Evolutionary conservation across 768 basidiomycete genomes (phyloP), one percentile per base, ranked within the genome.

Genomic region (Pulveroboletus frians): DNA sequence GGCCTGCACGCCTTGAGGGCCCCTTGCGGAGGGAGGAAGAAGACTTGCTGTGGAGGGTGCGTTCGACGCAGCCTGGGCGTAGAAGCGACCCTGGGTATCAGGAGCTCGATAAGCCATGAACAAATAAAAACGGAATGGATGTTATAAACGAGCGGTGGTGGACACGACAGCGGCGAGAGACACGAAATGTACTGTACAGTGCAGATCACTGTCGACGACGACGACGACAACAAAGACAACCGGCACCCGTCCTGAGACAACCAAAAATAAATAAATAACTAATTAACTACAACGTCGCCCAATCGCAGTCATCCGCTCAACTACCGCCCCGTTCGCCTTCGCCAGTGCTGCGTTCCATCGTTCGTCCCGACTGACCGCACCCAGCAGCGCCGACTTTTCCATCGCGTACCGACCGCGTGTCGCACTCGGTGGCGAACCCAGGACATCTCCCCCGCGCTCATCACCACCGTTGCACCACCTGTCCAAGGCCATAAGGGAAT

Each of bases 41-140:
- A 83, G 77, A 60, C 72, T 79, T 29, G 76, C 66, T 7, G 77
- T 76, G 4, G 82, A 83, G 5, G 74, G 72, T 10, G 78, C 71
- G 52, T 70, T 65, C 50, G 67, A 66, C 40, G 64, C 59, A 20
- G 69, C 65, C 53, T 66, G 64, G 57, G 71, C 70, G 58, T 75
- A 73, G 54, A 67, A 69, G 50, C 68, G 72, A 44, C 70, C 69
- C 50, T 74, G 72, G 52, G 73, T 56, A 56, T 73, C 71, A 15
- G 69, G 66, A 30, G 62, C 62, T 23, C 49, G 46, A 20, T 50
- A 55, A 11, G 61, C 47, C 65, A 68, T 67, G 43, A 11, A 36
- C 8, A 43, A 30, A 55, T 20, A 20, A 30, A 20, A 30, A 43
- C 9, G 20, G 41, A 9, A 3, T 15, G 26, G 58, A 30, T 43